Evolutionary conservation across 768 basidiomycete species (phyloP).

Genomic region (Hericium rajendrae): DNA sequence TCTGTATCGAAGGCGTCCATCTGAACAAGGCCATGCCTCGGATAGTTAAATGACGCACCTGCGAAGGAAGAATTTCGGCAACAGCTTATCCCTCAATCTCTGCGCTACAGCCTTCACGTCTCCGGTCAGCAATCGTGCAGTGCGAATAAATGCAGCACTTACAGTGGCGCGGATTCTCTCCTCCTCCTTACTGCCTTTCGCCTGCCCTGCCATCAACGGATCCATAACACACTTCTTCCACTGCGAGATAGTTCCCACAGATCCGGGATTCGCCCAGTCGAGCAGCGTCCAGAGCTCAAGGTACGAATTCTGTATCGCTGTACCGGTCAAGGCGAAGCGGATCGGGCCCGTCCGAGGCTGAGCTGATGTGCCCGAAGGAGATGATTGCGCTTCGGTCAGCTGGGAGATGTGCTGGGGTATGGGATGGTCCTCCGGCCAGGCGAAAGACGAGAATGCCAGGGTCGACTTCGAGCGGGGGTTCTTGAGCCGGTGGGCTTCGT

Average conservation of each 20-base stretch:
- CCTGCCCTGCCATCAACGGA: slow-evolving; percentile 63
- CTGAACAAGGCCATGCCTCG: neutral
- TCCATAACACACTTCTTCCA: slow-evolving; percentile 69
- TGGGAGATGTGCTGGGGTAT: slow-evolving; percentile 14
- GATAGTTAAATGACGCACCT: slow-evolving; percentile 32
- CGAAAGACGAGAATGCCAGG: slow-evolving; percentile 60
- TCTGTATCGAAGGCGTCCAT: slow-evolving; percentile 22
- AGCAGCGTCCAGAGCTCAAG: slow-evolving; percentile 88
- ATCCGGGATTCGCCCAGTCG: slow-evolving; percentile 84
- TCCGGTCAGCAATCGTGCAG: neutral
- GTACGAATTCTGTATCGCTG: slow-evolving; percentile 80
- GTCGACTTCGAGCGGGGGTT: slow-evolving; percentile 62
- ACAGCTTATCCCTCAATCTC: slow-evolving; percentile 51
- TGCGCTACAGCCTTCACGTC: slow-evolving; percentile 34
- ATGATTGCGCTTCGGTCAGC: neutral
- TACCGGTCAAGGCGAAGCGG: slow-evolving; percentile 85
- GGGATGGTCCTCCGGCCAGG: slow-evolving; percentile 27
- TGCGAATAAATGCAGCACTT: slow-evolving; percentile 12
- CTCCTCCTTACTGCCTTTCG: slow-evolving; percentile 50
- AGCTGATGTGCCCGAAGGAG: neutral
- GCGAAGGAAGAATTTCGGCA: slow-evolving; percentile 80
- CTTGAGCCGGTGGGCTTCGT: slow-evolving; percentile 89
- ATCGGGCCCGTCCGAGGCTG: slow-evolving; percentile 7
- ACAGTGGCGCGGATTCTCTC: slow-evolving; percentile 48
- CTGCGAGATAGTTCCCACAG: slow-evolving; percentile 59